Evolutionary conservation across 2,329 filamentous ascomycete genomes (phyloP).

Genomic region (Hypomyces perniciosus): DNA sequence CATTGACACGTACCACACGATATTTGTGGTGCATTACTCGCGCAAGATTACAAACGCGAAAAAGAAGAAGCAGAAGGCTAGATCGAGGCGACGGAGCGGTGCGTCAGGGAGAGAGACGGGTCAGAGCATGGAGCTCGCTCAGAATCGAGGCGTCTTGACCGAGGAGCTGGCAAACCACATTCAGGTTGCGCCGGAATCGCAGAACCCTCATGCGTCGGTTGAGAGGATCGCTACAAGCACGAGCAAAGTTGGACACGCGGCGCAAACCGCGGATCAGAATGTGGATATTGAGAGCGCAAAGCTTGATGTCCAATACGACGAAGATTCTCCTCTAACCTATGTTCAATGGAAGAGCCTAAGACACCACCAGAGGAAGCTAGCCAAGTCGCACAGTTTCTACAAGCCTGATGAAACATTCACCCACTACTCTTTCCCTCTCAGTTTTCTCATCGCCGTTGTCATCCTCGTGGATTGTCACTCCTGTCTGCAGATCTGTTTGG

Average conservation of each 20-base stretch:
- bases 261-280: constrained; percentile 2
- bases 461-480: constrained; percentile 74
- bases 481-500: constrained; percentile 72
- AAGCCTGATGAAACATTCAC: constrained; percentile 82
- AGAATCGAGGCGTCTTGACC: background rate
- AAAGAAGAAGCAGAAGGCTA: constrained; percentile 23
- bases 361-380: constrained; percentile 74
- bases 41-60: constrained; percentile 37
- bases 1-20: constrained; percentile 84
- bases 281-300: constrained; percentile 36
- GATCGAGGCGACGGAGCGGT: constrained; percentile 27
- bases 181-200: background rate
- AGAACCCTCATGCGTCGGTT: background rate
- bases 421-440: constrained; percentile 71
- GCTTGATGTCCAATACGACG: constrained; percentile 34
- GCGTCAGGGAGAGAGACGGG: background rate
- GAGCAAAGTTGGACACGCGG: background rate
- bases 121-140: constrained; percentile 13
- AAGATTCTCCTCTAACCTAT: constrained; percentile 57
- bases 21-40: constrained; percentile 66
- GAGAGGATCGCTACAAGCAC: constrained; percentile 6
- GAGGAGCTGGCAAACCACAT: constrained; percentile 1
- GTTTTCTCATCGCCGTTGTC: constrained; percentile 70
- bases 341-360: constrained; percentile 61
- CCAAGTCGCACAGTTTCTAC: constrained; percentile 82